These are phyloP conservation scores for Microcyclospora pomicola DNA, from an alignment of 2,329 filamentous ascomycete genomes.

Conservation along the genomic window DNA sequence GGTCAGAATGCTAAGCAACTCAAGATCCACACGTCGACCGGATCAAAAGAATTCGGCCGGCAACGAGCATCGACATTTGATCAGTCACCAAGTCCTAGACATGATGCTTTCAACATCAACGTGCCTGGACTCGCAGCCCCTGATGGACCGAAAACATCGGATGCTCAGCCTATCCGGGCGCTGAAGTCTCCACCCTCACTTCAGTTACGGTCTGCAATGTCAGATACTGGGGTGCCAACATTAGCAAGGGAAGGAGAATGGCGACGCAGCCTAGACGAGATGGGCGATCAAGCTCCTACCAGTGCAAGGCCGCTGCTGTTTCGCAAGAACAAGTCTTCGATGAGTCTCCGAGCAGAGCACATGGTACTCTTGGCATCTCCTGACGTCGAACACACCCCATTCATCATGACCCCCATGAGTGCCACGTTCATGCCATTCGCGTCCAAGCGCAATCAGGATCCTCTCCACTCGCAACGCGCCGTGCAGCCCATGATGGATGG, in stretches of 20 bases:
- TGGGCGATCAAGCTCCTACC: constrained; percentile 12
- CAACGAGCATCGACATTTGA: constrained; percentile 21
- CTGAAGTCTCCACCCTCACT: constrained; percentile 20
- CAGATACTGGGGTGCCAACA: constrained; percentile 5
- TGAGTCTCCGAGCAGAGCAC: constrained; percentile 52
- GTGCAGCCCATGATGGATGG: constrained; percentile 40
- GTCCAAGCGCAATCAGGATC: constrained; percentile 14
- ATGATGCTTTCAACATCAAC: constrained; percentile 4
- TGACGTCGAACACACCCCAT: constrained; percentile 45
- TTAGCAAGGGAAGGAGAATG: constrained; percentile 9
- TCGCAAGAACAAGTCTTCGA: constrained; percentile 38
- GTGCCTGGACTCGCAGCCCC: constrained; percentile 8
- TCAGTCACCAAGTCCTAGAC: constrained; percentile 12
- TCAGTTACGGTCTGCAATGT: constrained; percentile 11
- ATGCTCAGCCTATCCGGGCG: constrained; percentile 15
- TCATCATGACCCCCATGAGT: constrained; percentile 57
- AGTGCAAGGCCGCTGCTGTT: constrained; percentile 18
- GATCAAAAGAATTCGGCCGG: constrained; percentile 16
- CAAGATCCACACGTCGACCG: constrained; percentile 64
- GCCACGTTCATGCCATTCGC: constrained; percentile 46
- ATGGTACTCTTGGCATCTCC: constrained; percentile 54
- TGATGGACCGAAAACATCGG: constrained; percentile 12
- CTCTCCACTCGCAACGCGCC: constrained; percentile 18
- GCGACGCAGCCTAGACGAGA: constrained; percentile 13
- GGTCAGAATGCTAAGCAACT: constrained; percentile 66